Evolutionary conservation across 2,329 filamentous ascomycete genomes (phyloP), one percentile per base, ranked within the genome.

Genomic region (Hymenoscyphus infarciens): DNA sequence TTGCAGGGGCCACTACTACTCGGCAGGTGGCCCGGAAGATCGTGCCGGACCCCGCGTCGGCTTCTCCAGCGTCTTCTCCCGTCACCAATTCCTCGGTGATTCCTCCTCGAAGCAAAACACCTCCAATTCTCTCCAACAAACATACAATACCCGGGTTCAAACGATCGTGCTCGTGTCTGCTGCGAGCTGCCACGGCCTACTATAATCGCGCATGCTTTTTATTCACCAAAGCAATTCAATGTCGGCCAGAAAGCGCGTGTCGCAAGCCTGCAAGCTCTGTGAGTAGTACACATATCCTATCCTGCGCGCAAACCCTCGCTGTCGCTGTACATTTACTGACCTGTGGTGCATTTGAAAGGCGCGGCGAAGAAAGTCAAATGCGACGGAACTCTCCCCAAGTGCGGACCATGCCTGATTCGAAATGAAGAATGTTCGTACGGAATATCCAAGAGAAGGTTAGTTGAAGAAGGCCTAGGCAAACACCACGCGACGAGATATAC

Each of bases 201-300:
- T 13, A 11, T 19, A 49, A 49, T 22, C 22, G 7, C 42, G 42
- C 42, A 49, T 49, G 19, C 42, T 49, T 49, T 19, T 49, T 10
- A 15, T 22, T 19, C 19, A 49, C 42, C 42, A 60, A 52, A 56
- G 22, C 38, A 45, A 58, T 42, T n/a, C 57, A 78, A 77, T 56
- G 79, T 58, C 65, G 16, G 54, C 60, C 39, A 66, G 70, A 25
- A 72, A 72, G 60, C 68, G 71, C 29, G 69, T 73, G 7, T 69
- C 69, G 11, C 71, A 72, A 63, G 71, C 71, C 13, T 73, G 71
- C 60, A 62, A 67, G 60, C 66, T 59, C 16, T 59, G 61, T 55
- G 16, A 55, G 52, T 29, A 13, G 5, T 25, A 15, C 11, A 15
- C 19, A 8, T 54, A 27, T 16, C 25, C 11, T 55, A 55, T 2